Evolutionary conservation across 305 asterid species (phyloP), one percentile per base, ranked within the genome.

Genomic region (Fraxinus greggii): DNA sequence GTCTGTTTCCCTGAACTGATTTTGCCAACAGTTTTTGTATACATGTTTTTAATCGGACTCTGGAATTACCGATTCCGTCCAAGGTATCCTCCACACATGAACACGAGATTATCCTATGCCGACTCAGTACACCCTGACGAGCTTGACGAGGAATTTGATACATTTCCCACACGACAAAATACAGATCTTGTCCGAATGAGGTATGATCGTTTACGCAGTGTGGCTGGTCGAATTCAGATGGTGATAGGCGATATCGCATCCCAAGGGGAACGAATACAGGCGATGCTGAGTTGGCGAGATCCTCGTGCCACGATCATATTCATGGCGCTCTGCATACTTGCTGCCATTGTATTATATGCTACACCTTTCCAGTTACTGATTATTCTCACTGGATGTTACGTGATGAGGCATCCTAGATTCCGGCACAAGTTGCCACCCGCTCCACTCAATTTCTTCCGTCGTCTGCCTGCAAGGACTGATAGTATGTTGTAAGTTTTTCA

Each of bases 111-210:
- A 26, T 93, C 97, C 28, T 90, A 89, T 70, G 98, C 98, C 13
- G 98, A 92, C 38, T 78, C 89, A 1, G 93, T 79, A 2, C 91
- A 86, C 78, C 90, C 92, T 15, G 98, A 95, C 40, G 98, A 95
- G 88, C 97, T 95, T 29, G 97, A 92, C 42, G 98, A 95, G 95
- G 98, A 95, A 77, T 95, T 95, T 3, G 98, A 95, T 75, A 84
- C 93, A 0, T 95, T 95, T 77, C 98, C 98, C 7, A 91, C 95
- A 28, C 42, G 91, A 1, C 86, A 87, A 72, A 86, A 86, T 61
- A 4, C 90, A 4, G 98, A 95, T 7, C 77, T 92, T 9, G 91
- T 95, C 0, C 76, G 97, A 35, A 90, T 91, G 97, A 91, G 98
- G 87, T 92, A 95, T 78, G 98, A 95, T 40, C 92, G 98, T 17